Evolutionary conservation across 306 rosid species (phyloP).

Genomic region (Cucumis sativus): DNA sequence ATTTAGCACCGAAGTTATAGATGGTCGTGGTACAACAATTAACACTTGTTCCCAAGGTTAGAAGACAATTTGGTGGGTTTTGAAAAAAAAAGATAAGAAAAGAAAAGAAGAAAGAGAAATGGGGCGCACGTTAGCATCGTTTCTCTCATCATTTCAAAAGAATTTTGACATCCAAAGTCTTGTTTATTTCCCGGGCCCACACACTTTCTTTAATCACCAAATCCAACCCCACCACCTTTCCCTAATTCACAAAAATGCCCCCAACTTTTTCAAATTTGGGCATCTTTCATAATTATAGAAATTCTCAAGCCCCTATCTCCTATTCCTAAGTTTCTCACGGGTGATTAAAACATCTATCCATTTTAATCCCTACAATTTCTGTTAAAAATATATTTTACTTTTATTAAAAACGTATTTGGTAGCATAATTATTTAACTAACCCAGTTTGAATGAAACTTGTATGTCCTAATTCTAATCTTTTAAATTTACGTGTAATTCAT

Average conservation of each 20-base stretch:
- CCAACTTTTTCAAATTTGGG: background rate
- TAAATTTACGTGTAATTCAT: too few relatives aligned
- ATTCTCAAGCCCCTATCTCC: background rate
- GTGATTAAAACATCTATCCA: too few relatives aligned
- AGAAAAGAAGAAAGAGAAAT: background rate
- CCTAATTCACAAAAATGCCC: background rate
- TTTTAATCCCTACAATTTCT: too few relatives aligned
- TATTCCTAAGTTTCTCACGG: background rate
- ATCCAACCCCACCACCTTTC: background rate
- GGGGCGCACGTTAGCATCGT: background rate
- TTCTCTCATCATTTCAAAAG: background rate
- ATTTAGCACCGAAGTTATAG: too few relatives aligned
- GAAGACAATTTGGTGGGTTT: too few relatives aligned
- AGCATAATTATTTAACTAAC: background rate
- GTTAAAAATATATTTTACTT: too few relatives aligned
- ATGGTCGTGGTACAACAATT: too few relatives aligned
- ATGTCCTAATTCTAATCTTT: background rate
- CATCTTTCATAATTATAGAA: background rate
- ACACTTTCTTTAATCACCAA: background rate
- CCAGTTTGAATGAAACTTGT: too few relatives aligned
- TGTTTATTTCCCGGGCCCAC: background rate
- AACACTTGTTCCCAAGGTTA: too few relatives aligned
- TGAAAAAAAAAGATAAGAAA: too few relatives aligned
- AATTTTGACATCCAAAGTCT: background rate
- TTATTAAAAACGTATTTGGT: background rate